Evolutionary conservation across 129 eudicot genomes (phyloP), one percentile per base, ranked within the genome.

Genomic region (Calendula officinalis): DNA sequence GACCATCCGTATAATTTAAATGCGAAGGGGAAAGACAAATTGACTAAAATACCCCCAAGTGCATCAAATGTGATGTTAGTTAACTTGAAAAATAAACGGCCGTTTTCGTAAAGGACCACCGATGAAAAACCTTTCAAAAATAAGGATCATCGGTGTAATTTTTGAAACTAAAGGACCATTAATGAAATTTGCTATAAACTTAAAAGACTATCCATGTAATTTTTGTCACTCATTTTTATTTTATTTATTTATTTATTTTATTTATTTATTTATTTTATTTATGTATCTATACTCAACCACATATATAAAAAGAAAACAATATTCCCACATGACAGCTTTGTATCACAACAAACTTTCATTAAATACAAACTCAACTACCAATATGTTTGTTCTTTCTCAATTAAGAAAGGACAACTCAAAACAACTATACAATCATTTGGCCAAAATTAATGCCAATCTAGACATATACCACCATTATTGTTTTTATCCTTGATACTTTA

Each of bases 371-470:
- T 34, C 75, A 66, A 60, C 76, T 42, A 16, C 62, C 64, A 48
- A 34, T 47, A 55, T 38, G 9, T 38, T 14, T 37, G 14, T 39
- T 55, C 64, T 53, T 22, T 58, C 60, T 14, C 56, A 30, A 41
- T 55, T 58, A 71, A 22, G 30, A 67, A 70, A 55, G 46, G 36
- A 55, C 42, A 33, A 46, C 56, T 42, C 72, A 66, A 56, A 49
- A 74, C 74, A 70, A 70, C 90, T 84, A 58, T 84, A 80, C 90
- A 80, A 34, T 38, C 50, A 57, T 62, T 44, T 12, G 35, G 59
- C 69, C 75, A 64, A 73, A 64, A 55, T 17, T 11, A 72, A 14
- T 63, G 32, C 66, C 71, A 72, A 36, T 45, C 57, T 66, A 72
- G 17, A 69, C 67, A 49, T 46, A 58, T 22, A 38, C 44, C 49